phyloP scores from a whole-genome alignment of 2,329 filamentous ascomycete genomes.

The Fusarium nisikadoi region DNA sequence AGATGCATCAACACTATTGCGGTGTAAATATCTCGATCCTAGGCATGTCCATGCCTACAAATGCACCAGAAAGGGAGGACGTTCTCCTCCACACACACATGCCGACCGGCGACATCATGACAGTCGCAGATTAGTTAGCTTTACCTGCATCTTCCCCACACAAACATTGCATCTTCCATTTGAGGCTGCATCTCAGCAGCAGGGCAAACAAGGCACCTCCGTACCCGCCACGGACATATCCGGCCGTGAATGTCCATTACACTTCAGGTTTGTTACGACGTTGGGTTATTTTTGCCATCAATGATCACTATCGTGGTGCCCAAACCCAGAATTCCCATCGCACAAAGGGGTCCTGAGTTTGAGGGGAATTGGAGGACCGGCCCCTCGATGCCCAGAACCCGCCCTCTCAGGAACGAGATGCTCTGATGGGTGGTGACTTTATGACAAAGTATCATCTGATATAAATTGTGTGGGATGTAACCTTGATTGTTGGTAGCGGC shows the following conservation, averaged over 20 bases:
- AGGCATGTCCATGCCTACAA: neutral
- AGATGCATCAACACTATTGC: neutral
- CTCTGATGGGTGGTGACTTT: conserved; percentile 27
- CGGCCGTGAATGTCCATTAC: conserved; percentile 1
- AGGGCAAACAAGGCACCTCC: conserved; percentile 5
- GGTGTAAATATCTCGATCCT: neutral
- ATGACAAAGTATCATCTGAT: conserved; percentile 22
- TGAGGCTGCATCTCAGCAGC: conserved; percentile 32
- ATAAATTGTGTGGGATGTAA: conserved; percentile 20
- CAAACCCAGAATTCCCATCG: conserved; percentile 19
- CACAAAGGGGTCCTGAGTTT: conserved; percentile 41
- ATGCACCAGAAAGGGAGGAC: conserved; percentile 24
- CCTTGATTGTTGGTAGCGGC: conserved; percentile 25
- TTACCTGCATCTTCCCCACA: conserved; percentile 35
- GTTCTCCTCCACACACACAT: conserved; percentile 31
- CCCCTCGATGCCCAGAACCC: conserved; percentile 34
- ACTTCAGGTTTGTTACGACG: neutral
- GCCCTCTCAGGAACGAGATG: conserved; percentile 15
- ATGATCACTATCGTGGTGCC: neutral
- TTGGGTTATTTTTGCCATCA: neutral
- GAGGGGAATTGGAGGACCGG: conserved; percentile 43
- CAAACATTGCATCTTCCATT: conserved; percentile 11
- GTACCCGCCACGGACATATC: conserved; percentile 29
- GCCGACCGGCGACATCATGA: conserved; percentile 24
- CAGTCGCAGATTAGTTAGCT: conserved; percentile 7